Evolutionary conservation across 1,139 yeast species (phyloP).

Genomic region (Suhomyces chickasaworum): DNA sequence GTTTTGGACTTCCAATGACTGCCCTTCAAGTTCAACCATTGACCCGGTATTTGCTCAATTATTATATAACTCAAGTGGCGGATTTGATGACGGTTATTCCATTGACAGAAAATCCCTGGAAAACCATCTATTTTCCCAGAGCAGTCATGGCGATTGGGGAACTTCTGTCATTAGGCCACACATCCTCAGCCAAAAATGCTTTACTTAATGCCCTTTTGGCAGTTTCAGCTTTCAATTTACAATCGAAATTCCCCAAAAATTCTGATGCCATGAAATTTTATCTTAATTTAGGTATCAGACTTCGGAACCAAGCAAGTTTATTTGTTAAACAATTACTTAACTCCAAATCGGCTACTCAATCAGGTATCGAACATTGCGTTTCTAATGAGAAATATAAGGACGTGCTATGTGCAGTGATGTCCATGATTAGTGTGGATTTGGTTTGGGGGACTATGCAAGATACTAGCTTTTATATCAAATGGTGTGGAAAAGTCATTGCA

Average conservation of each 20-base stretch:
- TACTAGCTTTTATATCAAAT: slow-evolving; percentile 70
- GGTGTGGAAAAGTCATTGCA: slow-evolving; percentile 75
- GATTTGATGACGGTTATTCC: slow-evolving; percentile 88
- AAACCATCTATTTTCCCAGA: slow-evolving; percentile 77
- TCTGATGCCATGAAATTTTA: slow-evolving; percentile 69
- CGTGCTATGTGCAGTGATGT: slow-evolving; percentile 77
- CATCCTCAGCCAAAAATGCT: slow-evolving; percentile 77
- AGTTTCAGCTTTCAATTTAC: slow-evolving; percentile 79
- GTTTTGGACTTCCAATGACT: slow-evolving; percentile 55
- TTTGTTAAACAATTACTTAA: slow-evolving; percentile 57
- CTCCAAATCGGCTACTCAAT: slow-evolving; percentile 34
- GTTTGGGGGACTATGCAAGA: slow-evolving; percentile 94
- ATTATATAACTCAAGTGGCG: slow-evolving; percentile 79
- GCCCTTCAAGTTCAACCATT: slow-evolving; percentile 67
- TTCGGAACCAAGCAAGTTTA: slow-evolving; percentile 72
- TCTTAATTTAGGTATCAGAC: slow-evolving; percentile 68
- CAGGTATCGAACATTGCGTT: slow-evolving; percentile 54
- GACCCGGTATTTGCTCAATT: slow-evolving; percentile 67
- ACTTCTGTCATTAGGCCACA: slow-evolving; percentile 68
- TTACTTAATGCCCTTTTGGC: slow-evolving; percentile 78
- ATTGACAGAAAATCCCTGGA: slow-evolving; percentile 84
- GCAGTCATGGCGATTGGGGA: slow-evolving; percentile 85
- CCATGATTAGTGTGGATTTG: slow-evolving; percentile 86
- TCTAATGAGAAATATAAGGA: slow-evolving; percentile 77
- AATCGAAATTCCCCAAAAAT: slow-evolving; percentile 64